Percentiles rank a stretch among this genome's conserved stretches.
These are phyloP conservation scores for Trametes elegans DNA, from an alignment of 768 basidiomycete species.

Conservation along the genomic window DNA sequence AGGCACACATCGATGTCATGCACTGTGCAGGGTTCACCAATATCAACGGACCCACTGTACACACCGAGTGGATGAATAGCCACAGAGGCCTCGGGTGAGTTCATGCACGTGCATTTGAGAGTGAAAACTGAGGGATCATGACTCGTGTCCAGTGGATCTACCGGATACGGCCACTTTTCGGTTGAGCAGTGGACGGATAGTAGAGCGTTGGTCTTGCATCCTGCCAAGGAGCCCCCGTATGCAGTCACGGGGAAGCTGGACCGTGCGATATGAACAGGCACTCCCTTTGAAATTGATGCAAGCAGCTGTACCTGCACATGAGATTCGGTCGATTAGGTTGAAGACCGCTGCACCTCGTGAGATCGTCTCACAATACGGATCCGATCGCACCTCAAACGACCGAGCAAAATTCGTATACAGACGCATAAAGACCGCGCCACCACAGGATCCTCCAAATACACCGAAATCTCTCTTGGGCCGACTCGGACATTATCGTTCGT, in stretches of 20 bases:
- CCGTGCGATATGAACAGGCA: neutral
- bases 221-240: constrained; percentile 7
- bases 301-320: no score
- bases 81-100: constrained; percentile 47
- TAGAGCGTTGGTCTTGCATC: constrained; percentile 24
- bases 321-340: neutral
- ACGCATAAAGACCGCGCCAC: no score
- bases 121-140: neutral
- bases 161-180: constrained; percentile 25
- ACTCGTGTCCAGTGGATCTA: constrained; percentile 17
- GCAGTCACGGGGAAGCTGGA: neutral
- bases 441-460: no score
- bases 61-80: constrained; percentile 40
- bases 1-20: neutral
- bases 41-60: constrained; percentile 54
- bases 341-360: no score
- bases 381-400: no score
- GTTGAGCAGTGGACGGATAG: constrained; percentile 26
- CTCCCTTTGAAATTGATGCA: neutral
- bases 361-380: no score
- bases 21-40: constrained; percentile 44
- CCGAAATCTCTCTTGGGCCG: no score
- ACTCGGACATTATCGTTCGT: no score
- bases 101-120: neutral
- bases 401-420: no score